phyloP scores from a whole-genome alignment of 2,329 filamentous ascomycete genomes.

The Fusarium secorum region DNA sequence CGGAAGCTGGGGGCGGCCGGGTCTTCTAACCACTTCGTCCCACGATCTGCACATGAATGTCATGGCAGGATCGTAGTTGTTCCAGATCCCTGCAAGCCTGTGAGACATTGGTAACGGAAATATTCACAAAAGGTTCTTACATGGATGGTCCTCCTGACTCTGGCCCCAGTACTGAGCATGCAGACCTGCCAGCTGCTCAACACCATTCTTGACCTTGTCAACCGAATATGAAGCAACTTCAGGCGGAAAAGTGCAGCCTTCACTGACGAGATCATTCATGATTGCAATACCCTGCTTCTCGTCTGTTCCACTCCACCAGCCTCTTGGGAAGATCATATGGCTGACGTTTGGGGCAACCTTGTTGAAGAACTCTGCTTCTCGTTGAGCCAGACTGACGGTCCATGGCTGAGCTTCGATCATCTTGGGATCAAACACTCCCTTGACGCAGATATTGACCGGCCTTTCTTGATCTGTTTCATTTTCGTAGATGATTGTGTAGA shows the following conservation, averaged over 20 bases:
- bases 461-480: conserved; percentile 24
- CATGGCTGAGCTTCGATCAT: conserved; percentile 43
- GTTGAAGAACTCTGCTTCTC: conserved; percentile 50
- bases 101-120: not conserved
- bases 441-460: conserved; percentile 44
- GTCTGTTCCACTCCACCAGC: conserved; percentile 49
- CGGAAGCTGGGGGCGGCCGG: conserved; percentile 46
- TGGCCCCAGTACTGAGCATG: conserved; percentile 49
- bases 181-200: conserved; percentile 51
- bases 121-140: not conserved
- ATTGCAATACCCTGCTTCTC: conserved; percentile 50
- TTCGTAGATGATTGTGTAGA: conserved; percentile 42
- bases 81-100: conserved; percentile 39
- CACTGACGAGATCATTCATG: conserved; percentile 47
- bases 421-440: conserved; percentile 50
- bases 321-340: conserved; percentile 45
- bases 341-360: conserved; percentile 46
- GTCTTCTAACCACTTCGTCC: conserved; percentile 44
- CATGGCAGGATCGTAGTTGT: conserved; percentile 50
- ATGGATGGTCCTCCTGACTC: conserved; percentile 43
- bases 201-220: conserved; percentile 46
- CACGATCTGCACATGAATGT: conserved; percentile 43
- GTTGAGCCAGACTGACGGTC: conserved; percentile 43
- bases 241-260: conserved; percentile 46
- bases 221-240: conserved; percentile 45